phyloP scores from a whole-genome alignment of 805 yeast genomes.

The Hermanozyma aechmeae region DNA sequence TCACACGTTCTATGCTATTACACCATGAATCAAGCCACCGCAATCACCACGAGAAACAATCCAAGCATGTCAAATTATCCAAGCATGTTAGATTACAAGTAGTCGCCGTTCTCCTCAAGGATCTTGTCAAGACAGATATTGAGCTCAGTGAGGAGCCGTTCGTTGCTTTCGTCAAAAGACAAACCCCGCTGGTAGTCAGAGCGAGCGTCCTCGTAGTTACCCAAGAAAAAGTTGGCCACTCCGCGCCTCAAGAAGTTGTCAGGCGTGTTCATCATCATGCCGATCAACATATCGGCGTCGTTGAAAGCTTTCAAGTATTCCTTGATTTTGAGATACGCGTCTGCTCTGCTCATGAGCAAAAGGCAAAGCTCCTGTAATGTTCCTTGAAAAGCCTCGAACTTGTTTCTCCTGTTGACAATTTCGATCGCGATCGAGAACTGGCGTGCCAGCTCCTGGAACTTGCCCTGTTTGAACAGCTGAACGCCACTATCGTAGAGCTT shows the following conservation, averaged over 20 bases:
- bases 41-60: no score
- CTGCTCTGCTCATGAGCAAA: conserved; percentile 63
- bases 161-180: conserved; percentile 48
- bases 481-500: conserved; percentile 60
- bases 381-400: conserved; percentile 66
- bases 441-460: conserved; percentile 51
- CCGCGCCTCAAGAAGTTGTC: conserved; percentile 70
- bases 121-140: conserved; percentile 38
- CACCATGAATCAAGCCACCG: no score
- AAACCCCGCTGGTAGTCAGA: conserved; percentile 67
- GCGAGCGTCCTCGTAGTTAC: conserved; percentile 52
- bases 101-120: conserved; percentile 53
- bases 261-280: conserved; percentile 49
- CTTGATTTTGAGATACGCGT: conserved; percentile 49
- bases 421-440: conserved; percentile 60
- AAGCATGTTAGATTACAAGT: no score
- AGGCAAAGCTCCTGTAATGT: conserved; percentile 60
- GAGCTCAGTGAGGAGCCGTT: conserved; percentile 40
- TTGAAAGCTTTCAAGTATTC: conserved; percentile 51
- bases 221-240: conserved; percentile 52
- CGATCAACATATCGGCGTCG: conserved; percentile 60
- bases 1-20: no score
- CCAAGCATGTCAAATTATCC: no score
- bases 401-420: conserved; percentile 56
- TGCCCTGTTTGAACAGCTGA: conserved; percentile 43